Evolutionary conservation across 2,329 filamentous ascomycete species (phyloP), one percentile per base, ranked within the genome.

Genomic region (Nectriaceae sp.): DNA sequence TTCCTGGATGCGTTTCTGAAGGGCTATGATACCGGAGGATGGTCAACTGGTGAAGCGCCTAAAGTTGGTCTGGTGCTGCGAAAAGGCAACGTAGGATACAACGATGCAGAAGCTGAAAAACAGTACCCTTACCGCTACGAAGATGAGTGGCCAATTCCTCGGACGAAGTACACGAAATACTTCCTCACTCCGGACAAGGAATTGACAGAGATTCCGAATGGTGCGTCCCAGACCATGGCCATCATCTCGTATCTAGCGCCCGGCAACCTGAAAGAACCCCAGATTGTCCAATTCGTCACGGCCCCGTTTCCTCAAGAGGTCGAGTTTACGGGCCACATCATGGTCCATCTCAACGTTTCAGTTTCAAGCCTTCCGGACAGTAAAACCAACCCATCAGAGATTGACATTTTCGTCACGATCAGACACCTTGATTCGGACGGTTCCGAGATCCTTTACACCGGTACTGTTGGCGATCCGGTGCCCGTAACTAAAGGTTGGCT

Each of bases 1-100:
- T 89, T 89, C 62, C 70, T 89, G 0, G 83, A 88, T 47, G 85
- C 85, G 0, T 89, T 89, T 61, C 72, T 89, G 21, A 88, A 88
- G 59, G 80, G 74, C 4, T 75, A 88, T 0, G 85, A 89, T 56
- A 69, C 70, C 0, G 71, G 70, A 1, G 83, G 83, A n/a, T 86
- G 83, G 83, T 75, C 74, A 2, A 72, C 73, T 10, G 82, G 84
- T 20, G 79, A 80, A 44, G 67, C 83, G 0, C 75, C 85, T 0
- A 74, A 79, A 1, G 82, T 89, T 4, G 77, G 76, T 37, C 59
- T 88, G 2, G 74, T 81, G 0, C 67, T 89, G 3, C 75, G 85
- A 11, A 84, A 84, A 60, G 85, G 85, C 8, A 75, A 88, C 41
- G 76, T 84, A 0, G 85, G 84, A 0, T 82, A 80, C 71, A 84